A percentile compares a stretch with the other conserved stretches of the same genome.
Evolutionary conservation across 2,329 filamentous ascomycete species (phyloP).

Genomic region (Colletotrichum echinochloae): DNA sequence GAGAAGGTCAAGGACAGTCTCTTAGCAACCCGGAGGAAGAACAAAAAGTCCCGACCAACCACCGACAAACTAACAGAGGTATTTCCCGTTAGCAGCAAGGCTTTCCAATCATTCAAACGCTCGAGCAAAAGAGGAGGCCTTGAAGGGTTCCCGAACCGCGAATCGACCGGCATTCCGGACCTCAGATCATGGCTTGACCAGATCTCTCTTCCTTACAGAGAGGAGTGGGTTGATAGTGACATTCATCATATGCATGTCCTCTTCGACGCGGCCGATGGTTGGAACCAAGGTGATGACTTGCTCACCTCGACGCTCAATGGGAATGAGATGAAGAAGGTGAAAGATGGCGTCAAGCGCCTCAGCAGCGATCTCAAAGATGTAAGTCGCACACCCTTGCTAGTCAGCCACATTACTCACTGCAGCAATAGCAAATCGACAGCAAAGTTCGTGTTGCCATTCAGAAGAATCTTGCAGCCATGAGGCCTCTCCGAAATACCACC

Average conservation of each 20-base stretch:
- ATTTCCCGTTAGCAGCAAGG: constrained; percentile 39
- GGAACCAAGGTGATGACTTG: constrained; percentile 2
- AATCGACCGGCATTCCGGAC: constrained; percentile 35
- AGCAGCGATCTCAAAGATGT: neutral
- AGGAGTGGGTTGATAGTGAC: constrained; percentile 25
- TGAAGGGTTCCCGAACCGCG: constrained; percentile 15
- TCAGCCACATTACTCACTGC: neutral
- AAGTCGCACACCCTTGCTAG: neutral
- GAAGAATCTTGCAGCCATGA: neutral
- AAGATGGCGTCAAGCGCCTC: neutral
- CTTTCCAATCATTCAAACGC: constrained; percentile 16
- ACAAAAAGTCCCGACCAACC: neutral
- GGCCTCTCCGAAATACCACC: constrained; percentile 7
- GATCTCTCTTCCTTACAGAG: constrained; percentile 26
- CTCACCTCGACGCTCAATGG: neutral
- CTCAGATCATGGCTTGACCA: constrained; percentile 33
- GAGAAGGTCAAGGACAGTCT: constrained; percentile 18
- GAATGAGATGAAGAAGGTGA: neutral
- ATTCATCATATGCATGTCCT: constrained; percentile 32
- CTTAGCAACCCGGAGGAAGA: neutral
- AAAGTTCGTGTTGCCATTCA: neutral
- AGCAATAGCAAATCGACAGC: neutral
- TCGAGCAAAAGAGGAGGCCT: neutral
- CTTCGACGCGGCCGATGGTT: constrained; percentile 33
- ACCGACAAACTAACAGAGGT: constrained; percentile 7